Conservation (phyloP, 2,329 filamentous ascomycete species). For the Ascochyta pisi region DNA sequence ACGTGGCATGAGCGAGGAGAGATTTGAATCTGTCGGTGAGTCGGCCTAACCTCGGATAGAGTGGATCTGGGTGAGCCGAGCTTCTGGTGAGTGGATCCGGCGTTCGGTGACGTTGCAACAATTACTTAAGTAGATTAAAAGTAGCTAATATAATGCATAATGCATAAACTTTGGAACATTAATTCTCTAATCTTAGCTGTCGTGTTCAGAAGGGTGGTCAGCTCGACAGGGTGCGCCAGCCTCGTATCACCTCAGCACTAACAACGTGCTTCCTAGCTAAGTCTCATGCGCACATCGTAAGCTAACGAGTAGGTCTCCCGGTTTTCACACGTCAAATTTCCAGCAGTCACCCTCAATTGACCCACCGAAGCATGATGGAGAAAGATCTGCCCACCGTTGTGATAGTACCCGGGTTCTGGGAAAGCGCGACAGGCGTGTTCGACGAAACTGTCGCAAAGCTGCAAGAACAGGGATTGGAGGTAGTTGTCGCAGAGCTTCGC, state of each 20-base stretch:
- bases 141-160: not conserved
- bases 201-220: not conserved
- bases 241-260: not conserved
- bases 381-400: not conserved
- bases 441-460: not conserved
- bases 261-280: not conserved
- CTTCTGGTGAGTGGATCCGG: no score
- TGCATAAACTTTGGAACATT: no score
- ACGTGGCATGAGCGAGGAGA: no score
- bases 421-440: not conserved
- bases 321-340: not conserved
- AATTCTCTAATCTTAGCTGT: not conserved
- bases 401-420: not conserved
- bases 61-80: no score
- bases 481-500: not conserved
- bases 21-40: no score
- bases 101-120: no score
- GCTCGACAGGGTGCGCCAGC: not conserved
- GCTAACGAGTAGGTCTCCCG: no score
- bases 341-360: not conserved
- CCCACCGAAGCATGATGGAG: not conserved
- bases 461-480: not conserved
- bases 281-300: not conserved
- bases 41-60: no score
- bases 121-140: not conserved